Evolutionary conservation across 345 rosid genomes (phyloP).

Genomic region (Lumnitzera littorea): DNA sequence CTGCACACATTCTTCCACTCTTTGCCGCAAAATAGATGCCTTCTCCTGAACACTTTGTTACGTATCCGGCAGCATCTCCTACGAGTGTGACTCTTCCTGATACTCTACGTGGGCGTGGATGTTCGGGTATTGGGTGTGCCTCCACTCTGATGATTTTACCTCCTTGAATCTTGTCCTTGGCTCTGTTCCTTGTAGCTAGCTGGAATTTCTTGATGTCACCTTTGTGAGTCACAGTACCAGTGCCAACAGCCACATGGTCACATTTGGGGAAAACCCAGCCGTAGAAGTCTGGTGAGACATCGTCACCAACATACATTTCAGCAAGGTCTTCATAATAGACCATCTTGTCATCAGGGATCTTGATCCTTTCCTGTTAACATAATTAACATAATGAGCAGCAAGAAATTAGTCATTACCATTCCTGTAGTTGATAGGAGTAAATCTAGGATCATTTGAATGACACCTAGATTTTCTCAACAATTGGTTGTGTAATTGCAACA

Average conservation of each 20-base stretch:
- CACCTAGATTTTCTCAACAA: too few relatives aligned
- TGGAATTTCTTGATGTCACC: slow-evolving; percentile 93
- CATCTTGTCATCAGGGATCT: slow-evolving; percentile 81
- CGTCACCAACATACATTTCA: slow-evolving; percentile 94
- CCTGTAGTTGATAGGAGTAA: neutral
- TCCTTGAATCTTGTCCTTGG: slow-evolving; percentile 79
- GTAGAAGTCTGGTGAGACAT: slow-evolving; percentile 90
- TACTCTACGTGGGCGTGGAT: slow-evolving; percentile 73
- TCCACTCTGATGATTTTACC: slow-evolving; percentile 89
- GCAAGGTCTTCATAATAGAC: slow-evolving; percentile 79
- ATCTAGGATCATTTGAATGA: neutral
- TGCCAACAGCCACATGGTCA: slow-evolving; percentile 96
- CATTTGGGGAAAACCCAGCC: slow-evolving; percentile 98
- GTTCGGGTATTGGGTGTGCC: slow-evolving; percentile 90
- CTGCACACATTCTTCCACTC: slow-evolving; percentile 95
- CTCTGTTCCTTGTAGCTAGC: slow-evolving; percentile 74
- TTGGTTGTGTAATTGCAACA: too few relatives aligned
- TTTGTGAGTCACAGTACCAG: slow-evolving; percentile 90
- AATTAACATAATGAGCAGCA: neutral
- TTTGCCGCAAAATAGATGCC: slow-evolving; percentile 91
- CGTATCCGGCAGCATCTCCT: slow-evolving; percentile 91
- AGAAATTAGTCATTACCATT: neutral
- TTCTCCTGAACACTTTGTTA: slow-evolving; percentile 86
- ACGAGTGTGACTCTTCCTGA: slow-evolving; percentile 67
- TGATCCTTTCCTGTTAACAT: slow-evolving; percentile 64